Base-by-base conservation (phyloP, 192 early-diverging fungal species). In the Backusella tuberculispora region DNA sequence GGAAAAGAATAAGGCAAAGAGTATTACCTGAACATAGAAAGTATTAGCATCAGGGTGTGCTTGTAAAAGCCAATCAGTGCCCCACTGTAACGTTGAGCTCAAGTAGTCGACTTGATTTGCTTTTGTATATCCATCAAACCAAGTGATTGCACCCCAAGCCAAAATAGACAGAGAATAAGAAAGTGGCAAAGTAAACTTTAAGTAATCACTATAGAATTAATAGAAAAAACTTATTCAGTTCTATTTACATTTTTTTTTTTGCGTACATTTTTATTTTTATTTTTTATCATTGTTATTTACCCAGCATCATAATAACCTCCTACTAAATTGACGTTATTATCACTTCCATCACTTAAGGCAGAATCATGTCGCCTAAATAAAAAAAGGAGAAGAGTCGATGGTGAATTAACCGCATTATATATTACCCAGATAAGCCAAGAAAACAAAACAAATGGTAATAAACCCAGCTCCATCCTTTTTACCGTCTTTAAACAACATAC, bases 151-250 rank as follows among this genome's bases (percentile, higher is more conserved):
- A 17, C 88, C 88, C 86, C 87, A 90, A 21, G 85, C 76, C 7
- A 85, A 67, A 45, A 83, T 69, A 5, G 86, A 46, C 46, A 90
- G 41, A 5, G 84, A 70, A 46, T 88, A 83, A 0, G 87, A 83
- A 48, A 90, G 71, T 48, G 89, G 89, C 14, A 88, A 82, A 24
- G 83, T 85, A 63, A 90, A 90, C 72, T 89, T 90, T 41, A 90
- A 48, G 50, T 90, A 86, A 71, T 90, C 89, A 26, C 88, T 80
- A 24, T 13, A 10, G 9, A 19, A 44, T 10, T 9, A 40, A 40
- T 9, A 66, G 6, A 66, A 66, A 42, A 17, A 56, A 56, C 65
- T 6, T 8, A 10, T 5, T 34, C 17, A 34, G 5, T 15, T 40
- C 17, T 69, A 6, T 38, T 19, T 60, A 29, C 17, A 63, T 60